Base-by-base conservation (phyloP, 2,329 filamentous ascomycete genomes). In the Esteya vermicola region DNA sequence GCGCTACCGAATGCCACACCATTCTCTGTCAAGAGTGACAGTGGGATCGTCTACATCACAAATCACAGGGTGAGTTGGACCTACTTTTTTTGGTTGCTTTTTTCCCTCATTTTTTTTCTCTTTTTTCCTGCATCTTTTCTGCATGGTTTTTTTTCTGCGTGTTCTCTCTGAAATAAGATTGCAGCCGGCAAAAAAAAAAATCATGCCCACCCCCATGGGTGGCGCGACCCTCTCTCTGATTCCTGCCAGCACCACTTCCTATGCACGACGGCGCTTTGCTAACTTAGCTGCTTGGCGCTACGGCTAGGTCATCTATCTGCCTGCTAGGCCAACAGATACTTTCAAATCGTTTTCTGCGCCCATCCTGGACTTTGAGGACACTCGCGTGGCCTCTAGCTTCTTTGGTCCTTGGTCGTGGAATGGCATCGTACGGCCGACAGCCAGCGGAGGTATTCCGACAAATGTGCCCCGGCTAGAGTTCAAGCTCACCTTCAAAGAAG, bases 361-460 rank as follows among this genome's bases (percentile, higher is more conserved):
- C 31, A 81, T 95, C 45, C 72, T 94, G 47, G 88, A 89, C 55
- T 73, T 93, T 33, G 75, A 84, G 58, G 89, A 96, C 59, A 82
- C 82, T 7, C 84, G 83, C 53, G 82, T 93, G 45, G 78, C 80
- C 25, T 84, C 88, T 3, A 88, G 89, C 26, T 93, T 88, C 68
- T 93, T 94, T 57, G 88, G 89, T 18, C 81, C 85, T 5, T 95
- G 93, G 67, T 81, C 83, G 48, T 96, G 88, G 88, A 77, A 77
- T 41, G 81, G 82, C 20, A 64, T 80, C 33, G 76, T 93, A 43
- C 80, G 81, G 51, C 85, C 89, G 2, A 84, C 93, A 20, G 64
- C 80, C 1, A 83, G 83, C 27, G 91, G 91, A 28, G 84, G 85
- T 37, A 83, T 95, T 38, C 84, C 88, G 1, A 62, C 79, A 6